Evolutionary conservation across 2,329 filamentous ascomycete genomes (phyloP).

Genomic region (Ceratocystis diversiconidia): DNA sequence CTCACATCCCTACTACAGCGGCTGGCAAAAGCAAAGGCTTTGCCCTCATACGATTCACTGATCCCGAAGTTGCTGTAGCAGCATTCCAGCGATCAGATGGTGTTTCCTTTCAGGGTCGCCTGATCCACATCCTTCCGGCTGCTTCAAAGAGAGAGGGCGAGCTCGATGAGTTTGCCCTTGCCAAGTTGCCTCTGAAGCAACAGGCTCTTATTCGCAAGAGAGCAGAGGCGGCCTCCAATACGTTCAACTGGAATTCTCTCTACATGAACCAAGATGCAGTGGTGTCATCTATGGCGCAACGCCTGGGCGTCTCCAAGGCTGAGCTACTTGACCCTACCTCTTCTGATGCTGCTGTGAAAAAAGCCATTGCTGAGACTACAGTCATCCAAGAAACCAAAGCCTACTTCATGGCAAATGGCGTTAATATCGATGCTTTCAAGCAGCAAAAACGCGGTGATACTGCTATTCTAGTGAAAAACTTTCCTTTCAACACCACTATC

Average conservation of each 20-base stretch:
- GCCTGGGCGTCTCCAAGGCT: conserved; percentile 78
- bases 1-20: conserved; percentile 68
- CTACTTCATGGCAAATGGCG: conserved; percentile 76
- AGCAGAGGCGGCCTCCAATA: conserved; percentile 58
- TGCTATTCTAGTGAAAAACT: conserved; percentile 86
- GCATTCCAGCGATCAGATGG: conserved; percentile 73
- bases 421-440: conserved; percentile 87
- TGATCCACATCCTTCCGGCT: conserved; percentile 80
- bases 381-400: conserved; percentile 92
- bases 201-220: conserved; percentile 83
- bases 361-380: conserved; percentile 90
- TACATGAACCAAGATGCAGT: conserved; percentile 97
- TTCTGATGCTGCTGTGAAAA: conserved; percentile 84
- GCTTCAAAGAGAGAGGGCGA: conserved; percentile 66
- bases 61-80: conserved; percentile 56
- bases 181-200: conserved; percentile 85
- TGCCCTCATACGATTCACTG: conserved; percentile 67
- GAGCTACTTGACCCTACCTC: conserved; percentile 92
- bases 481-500: conserved; percentile 65
- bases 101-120: conserved; percentile 77
- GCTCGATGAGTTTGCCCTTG: conserved; percentile 76
- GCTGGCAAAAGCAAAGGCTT: conserved; percentile 74
- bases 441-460: conserved; percentile 70
- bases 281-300: conserved; percentile 73
- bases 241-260: conserved; percentile 98